Conservation (phyloP, 2,329 filamentous ascomycete genomes). For the Aureobasidium pullulans region DNA sequence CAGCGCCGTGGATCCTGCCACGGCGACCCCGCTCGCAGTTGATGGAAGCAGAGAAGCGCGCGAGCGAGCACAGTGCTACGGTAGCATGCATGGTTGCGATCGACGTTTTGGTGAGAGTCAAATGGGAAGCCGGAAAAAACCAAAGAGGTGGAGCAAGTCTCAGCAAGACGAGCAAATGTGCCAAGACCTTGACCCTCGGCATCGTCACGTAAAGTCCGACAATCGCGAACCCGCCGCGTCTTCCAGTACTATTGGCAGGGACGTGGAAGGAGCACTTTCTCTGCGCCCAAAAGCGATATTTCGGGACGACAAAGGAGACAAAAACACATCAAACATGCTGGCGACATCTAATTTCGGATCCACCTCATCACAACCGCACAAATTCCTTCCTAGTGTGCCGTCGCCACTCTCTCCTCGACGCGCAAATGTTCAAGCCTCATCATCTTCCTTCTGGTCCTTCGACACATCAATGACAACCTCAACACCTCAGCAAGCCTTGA, state of each 20-base stretch:
- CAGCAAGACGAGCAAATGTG: neutral
- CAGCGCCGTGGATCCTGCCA: neutral
- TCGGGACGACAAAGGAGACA: neutral
- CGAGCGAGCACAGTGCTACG: neutral
- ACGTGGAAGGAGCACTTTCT: neutral
- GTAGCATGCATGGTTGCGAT: constrained; percentile 5
- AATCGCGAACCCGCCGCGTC: neutral
- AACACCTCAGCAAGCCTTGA: neutral
- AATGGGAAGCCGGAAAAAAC: neutral
- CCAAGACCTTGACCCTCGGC: constrained; percentile 8
- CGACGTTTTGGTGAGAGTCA: neutral
- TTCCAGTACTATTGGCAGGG: neutral
- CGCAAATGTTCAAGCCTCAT: constrained; percentile 28
- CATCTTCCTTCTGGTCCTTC: constrained; percentile 15
- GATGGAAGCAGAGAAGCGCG: neutral
- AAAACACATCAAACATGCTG: neutral
- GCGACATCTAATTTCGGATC: neutral
- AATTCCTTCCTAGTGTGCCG: constrained; percentile 25
- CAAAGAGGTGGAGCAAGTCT: neutral
- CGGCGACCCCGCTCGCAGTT: neutral
- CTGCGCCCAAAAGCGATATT: neutral
- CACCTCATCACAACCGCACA: constrained; percentile 13
- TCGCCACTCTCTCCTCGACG: constrained; percentile 40
- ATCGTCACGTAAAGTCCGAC: neutral
- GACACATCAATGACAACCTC: constrained; percentile 7